Evolutionary conservation across 2,329 filamentous ascomycete genomes (phyloP).

Genomic region (Colletotrichum cereale): DNA sequence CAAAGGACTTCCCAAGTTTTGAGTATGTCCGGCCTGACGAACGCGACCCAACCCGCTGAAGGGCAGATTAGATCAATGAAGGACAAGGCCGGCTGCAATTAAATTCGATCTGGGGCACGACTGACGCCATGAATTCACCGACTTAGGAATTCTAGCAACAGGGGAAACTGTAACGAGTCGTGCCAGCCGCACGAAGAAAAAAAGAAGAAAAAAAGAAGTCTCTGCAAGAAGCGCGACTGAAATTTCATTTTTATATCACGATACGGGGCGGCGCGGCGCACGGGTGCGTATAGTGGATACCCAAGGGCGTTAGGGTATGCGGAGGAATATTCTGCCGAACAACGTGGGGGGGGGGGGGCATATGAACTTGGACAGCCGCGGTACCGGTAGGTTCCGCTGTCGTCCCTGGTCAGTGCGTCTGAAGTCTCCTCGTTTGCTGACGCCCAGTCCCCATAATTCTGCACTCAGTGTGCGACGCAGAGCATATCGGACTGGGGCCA

Average conservation of each 20-base stretch:
- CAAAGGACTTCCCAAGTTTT: not conserved
- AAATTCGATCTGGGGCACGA: constrained; percentile 81
- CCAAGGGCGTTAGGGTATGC: not conserved
- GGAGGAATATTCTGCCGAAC: constrained; percentile 14
- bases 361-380: not conserved
- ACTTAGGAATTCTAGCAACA: constrained; percentile 79
- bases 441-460: constrained; percentile 29
- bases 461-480: constrained; percentile 35
- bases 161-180: constrained; percentile 71
- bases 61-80: constrained; percentile 39
- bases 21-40: constrained; percentile 59
- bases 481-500: constrained; percentile 31
- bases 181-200: constrained; percentile 84
- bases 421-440: not conserved
- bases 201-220: constrained; percentile 61
- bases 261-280: constrained; percentile 17
- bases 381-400: not conserved
- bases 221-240: not conserved
- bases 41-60: constrained; percentile 39
- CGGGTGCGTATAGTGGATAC: constrained; percentile 16
- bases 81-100: constrained; percentile 79
- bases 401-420: constrained; percentile 21
- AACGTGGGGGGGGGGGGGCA: no score
- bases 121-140: constrained; percentile 76
- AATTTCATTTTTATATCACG: constrained; percentile 39